Percentiles rank a stretch among this genome's conserved stretches.
Conservation (phyloP, 257 asterid genomes). For the Craterostigma plantagineum region DNA sequence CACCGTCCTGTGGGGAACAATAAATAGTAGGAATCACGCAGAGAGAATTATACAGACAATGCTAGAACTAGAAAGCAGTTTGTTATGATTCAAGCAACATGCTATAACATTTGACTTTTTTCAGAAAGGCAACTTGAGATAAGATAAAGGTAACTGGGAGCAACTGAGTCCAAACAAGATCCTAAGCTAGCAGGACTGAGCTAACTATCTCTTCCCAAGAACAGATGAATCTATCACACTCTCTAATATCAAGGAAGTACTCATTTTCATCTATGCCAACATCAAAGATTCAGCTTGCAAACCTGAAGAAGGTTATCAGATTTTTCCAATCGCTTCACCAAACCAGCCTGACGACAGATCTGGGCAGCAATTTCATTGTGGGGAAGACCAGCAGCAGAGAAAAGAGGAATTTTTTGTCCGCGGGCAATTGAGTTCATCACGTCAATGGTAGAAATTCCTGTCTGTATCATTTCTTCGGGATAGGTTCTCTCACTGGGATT, state of each 20-base stretch:
- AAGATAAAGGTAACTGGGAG: too few relatives aligned
- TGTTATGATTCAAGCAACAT: not conserved
- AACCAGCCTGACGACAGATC: conserved; percentile 95
- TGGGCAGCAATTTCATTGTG: conserved; percentile 97
- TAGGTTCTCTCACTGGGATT: conserved; percentile 96
- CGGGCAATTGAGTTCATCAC: conserved; percentile 95
- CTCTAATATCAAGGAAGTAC: too few relatives aligned
- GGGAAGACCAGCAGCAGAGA: conserved; percentile 95
- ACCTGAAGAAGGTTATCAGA: conserved; percentile 69
- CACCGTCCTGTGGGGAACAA: conserved; percentile 27
- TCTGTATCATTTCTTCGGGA: conserved; percentile 95
- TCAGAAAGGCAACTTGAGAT: too few relatives aligned
- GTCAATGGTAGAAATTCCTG: conserved; percentile 89
- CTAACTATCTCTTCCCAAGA: too few relatives aligned
- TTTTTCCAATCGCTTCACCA: conserved; percentile 84
- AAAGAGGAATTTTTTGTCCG: conserved; percentile 90
- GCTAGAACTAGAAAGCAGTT: not conserved
- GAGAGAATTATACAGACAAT: not conserved
- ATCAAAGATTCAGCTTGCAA: not conserved
- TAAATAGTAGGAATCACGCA: conserved; percentile 1
- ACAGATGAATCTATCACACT: not conserved
- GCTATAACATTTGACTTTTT: not conserved
- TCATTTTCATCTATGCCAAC: too few relatives aligned
- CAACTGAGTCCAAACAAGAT: too few relatives aligned
- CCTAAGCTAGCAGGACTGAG: too few relatives aligned